These are phyloP conservation scores for Diaporthe humulicola DNA, from an alignment of 2,329 filamentous ascomycete genomes.

Conservation along the genomic window DNA sequence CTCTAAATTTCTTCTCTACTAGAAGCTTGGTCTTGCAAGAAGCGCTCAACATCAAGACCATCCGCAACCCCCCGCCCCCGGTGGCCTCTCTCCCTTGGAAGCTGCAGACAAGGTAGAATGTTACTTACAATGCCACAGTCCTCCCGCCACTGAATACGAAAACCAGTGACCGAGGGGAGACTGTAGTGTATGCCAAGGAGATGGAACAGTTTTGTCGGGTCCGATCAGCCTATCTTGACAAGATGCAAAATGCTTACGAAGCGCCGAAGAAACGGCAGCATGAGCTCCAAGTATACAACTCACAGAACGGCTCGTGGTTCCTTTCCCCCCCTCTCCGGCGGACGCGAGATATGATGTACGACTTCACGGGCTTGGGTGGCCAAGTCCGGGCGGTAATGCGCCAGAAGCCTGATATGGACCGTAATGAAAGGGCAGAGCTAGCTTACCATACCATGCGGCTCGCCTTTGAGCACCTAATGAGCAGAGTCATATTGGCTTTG, in stretches of 20 bases:
- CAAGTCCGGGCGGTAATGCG: conserved; percentile 65
- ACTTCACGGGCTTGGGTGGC: conserved; percentile 78
- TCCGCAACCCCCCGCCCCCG: neutral
- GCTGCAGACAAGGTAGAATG: neutral
- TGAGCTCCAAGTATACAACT: conserved; percentile 63
- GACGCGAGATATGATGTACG: conserved; percentile 72
- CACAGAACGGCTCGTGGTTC: conserved; percentile 67
- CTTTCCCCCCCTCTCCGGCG: conserved; percentile 76
- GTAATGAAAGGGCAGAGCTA: conserved; percentile 75
- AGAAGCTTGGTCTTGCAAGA: neutral
- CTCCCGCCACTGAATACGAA: no score
- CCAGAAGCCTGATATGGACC: conserved; percentile 52
- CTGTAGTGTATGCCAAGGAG: conserved; percentile 83
- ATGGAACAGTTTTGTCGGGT: conserved; percentile 68
- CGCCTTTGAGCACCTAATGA: conserved; percentile 88
- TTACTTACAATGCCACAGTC: conserved; percentile 52
- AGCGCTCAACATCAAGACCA: neutral
- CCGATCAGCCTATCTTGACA: neutral
- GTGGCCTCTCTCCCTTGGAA: neutral
- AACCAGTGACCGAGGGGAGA: no score
- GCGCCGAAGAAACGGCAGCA: conserved; percentile 70
- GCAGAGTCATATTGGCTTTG: conserved; percentile 79
- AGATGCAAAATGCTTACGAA: conserved; percentile 62
- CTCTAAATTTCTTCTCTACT: neutral
- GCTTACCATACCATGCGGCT: conserved; percentile 82